phyloP scores from a whole-genome alignment of 768 basidiomycete genomes.

The Russula ochroleuca region DNA sequence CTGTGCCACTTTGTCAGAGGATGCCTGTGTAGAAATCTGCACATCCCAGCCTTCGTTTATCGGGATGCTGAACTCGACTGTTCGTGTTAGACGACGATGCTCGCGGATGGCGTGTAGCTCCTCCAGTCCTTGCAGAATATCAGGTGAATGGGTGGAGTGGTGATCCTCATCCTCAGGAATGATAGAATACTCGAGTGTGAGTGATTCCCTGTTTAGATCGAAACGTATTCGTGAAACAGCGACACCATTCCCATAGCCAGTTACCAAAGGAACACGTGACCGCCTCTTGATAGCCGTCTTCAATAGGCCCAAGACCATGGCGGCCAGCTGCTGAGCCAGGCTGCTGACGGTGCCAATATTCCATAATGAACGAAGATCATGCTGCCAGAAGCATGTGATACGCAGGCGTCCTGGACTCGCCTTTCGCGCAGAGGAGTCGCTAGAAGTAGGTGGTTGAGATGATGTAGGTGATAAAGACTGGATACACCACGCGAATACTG shows the following conservation, averaged over 20 bases:
- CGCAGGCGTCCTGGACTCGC: constrained; percentile 46
- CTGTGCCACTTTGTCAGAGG: constrained; percentile 63
- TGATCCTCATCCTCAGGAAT: constrained; percentile 67
- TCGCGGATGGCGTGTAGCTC: constrained; percentile 64
- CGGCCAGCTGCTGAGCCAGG: constrained; percentile 76
- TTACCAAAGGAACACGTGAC: constrained; percentile 65
- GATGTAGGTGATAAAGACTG: constrained; percentile 47
- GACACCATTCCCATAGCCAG: constrained; percentile 77
- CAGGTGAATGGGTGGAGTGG: constrained; percentile 32
- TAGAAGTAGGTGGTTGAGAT: constrained; percentile 37
- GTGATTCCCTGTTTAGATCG: constrained; percentile 75
- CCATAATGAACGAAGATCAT: constrained; percentile 86
- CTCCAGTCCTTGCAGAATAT: constrained; percentile 48
- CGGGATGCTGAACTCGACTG: constrained; percentile 78
- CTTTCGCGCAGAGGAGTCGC: constrained; percentile 24
- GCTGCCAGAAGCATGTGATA: constrained; percentile 93
- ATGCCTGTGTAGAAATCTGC: constrained; percentile 69
- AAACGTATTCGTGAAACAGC: constrained; percentile 75
- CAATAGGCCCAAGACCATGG: constrained; percentile 75
- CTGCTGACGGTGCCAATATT: constrained; percentile 63
- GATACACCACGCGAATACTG: constrained; percentile 93
- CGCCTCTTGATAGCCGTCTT: constrained; percentile 79
- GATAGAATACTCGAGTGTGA: constrained; percentile 80
- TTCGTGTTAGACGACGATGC: constrained; percentile 62
- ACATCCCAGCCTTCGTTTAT: constrained; percentile 82